phyloP scores from a whole-genome alignment of 192 early-diverging fungal genomes.

The Piromyces finnis region DNA sequence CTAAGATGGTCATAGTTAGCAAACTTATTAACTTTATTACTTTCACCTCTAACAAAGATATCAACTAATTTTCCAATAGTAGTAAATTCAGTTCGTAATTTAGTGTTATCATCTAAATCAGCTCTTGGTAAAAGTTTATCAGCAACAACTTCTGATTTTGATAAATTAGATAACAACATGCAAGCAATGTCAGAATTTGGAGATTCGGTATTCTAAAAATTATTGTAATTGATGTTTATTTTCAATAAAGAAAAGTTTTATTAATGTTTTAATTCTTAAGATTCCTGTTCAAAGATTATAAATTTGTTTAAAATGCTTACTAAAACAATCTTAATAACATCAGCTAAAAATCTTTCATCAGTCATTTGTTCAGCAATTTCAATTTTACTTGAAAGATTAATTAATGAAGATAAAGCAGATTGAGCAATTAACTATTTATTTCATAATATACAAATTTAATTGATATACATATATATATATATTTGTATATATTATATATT shows the following conservation, averaged over 20 bases:
- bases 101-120: not conserved
- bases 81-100: conserved; percentile 17
- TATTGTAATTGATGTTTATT: no score
- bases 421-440: conserved; percentile 74
- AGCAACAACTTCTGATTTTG: conserved; percentile 45
- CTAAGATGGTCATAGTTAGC: conserved; percentile 73
- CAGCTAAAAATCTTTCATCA: conserved; percentile 48
- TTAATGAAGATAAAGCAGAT: conserved; percentile 58
- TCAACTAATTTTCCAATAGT: conserved; percentile 72
- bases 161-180: conserved; percentile 83
- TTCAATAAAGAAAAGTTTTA: no score
- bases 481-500: no score
- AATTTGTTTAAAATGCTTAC: conserved; percentile 10
- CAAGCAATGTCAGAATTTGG: conserved; percentile 65
- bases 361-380: conserved; percentile 41
- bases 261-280: no score
- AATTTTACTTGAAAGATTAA: conserved; percentile 64
- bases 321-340: conserved; percentile 48
- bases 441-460: no score
- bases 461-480: no score
- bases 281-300: not conserved
- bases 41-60: conserved; percentile 68
- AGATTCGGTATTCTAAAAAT: conserved; percentile 43
- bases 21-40: conserved; percentile 55
- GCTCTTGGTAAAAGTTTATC: conserved; percentile 27